Conservation (phyloP, 306 rosid species). For the Argentina anserina region DNA sequence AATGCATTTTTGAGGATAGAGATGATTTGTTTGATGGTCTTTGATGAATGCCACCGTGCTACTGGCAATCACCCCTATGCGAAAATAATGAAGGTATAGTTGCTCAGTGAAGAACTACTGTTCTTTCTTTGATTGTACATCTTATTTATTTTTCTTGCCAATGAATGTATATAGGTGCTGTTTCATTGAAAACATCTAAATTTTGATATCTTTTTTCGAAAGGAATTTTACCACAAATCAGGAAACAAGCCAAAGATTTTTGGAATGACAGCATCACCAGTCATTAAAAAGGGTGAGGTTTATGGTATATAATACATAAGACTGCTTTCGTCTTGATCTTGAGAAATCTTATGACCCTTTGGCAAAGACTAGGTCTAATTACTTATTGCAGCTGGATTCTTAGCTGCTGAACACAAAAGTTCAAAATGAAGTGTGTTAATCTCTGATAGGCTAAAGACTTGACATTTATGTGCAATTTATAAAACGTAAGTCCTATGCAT, state of each 20-base stretch:
- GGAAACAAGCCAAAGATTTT: conserved; percentile 70
- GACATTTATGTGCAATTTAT: neutral
- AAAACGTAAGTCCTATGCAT: conserved; percentile 1
- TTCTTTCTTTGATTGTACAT: conserved; percentile 3
- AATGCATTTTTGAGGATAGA: conserved; percentile 69
- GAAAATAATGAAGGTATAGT: conserved; percentile 72
- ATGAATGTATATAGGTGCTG: neutral
- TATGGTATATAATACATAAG: neutral
- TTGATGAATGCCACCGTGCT: conserved; percentile 86
- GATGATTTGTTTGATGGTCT: conserved; percentile 52
- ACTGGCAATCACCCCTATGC: conserved; percentile 79
- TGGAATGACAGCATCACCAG: conserved; percentile 93
- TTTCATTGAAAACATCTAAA: neutral
- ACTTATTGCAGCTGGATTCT: neutral
- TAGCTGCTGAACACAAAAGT: neutral
- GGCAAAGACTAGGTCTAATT: neutral
- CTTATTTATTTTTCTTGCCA: neutral
- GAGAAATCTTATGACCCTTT: neutral
- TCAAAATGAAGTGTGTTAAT: neutral
- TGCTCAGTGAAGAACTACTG: conserved; percentile 1
- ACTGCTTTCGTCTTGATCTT: neutral
- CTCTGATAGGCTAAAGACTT: neutral
- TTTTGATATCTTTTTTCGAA: conserved; percentile 2
- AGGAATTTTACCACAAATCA: conserved; percentile 85
- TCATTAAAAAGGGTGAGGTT: conserved; percentile 65